Conservation (phyloP, 75 land plant genomes). For the Picea glauca region DNA sequence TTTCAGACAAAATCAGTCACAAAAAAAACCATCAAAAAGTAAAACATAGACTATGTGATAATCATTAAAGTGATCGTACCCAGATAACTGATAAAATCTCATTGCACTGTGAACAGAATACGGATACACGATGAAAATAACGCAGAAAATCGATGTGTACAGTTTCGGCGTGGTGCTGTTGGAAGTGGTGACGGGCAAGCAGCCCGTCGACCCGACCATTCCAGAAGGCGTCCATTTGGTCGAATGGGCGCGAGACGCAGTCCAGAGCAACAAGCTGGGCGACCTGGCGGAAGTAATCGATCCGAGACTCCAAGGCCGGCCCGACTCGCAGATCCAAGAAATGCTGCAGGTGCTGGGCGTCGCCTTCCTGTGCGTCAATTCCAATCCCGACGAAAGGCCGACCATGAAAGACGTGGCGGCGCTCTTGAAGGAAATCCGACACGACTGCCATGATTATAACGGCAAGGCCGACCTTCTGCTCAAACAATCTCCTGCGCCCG, state of each 20-base stretch:
- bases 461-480: not conserved
- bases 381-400: conserved; percentile 55
- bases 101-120: conserved; percentile 43
- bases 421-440: conserved; percentile 51
- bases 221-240: conserved; percentile 60
- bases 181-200: conserved; percentile 73
- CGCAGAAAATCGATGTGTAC: conserved; percentile 83
- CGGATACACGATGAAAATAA: conserved; percentile 65
- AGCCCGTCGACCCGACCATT: conserved; percentile 56
- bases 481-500: not conserved
- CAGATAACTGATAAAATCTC: not conserved
- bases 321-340: conserved; percentile 58
- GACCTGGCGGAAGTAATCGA: conserved; percentile 67
- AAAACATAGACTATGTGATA: too few species aligned
- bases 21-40: too few species aligned
- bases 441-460: conserved; percentile 13
- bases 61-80: not conserved
- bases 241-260: conserved; percentile 61
- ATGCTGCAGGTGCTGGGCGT: conserved; percentile 67
- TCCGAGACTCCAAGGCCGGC: conserved; percentile 37
- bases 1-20: too few species aligned
- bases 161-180: conserved; percentile 81
- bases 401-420: conserved; percentile 83
- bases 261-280: conserved; percentile 42
- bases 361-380: conserved; percentile 62